Base-by-base conservation (phyloP, 108 stramenopile genomes). In the Nitzschia sp. region DNA sequence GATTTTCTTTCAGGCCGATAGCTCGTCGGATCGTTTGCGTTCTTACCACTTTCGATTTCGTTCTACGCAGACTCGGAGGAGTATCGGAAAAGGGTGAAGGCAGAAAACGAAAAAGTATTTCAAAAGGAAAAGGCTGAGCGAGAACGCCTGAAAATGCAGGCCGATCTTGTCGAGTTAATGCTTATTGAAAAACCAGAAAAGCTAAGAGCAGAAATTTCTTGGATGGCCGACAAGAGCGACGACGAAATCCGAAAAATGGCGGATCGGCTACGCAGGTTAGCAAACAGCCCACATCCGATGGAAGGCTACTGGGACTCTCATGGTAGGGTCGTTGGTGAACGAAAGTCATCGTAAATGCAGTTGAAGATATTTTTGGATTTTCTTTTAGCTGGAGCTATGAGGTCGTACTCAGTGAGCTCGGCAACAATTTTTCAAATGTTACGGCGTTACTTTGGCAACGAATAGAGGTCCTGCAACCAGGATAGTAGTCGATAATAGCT, bases 401-500 rank as follows among this genome's bases (percentile, higher is more conserved):
- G n/a, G n/a, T n/a, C n/a, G n/a, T n/a, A n/a, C n/a, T n/a, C n/a
- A n/a, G n/a, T n/a, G n/a, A n/a, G n/a, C n/a, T n/a, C n/a, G n/a
- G n/a, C n/a, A n/a, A n/a, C n/a, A n/a, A n/a, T n/a, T n/a, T n/a
- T n/a, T n/a, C n/a, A n/a, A n/a, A n/a, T 42, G 38, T 42, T 53
- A 53, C 17, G 15, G 25, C 42, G 9, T 9, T 5, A 66, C 33
- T 53, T 60, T 70, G 3, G 74, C 77, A 36, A 88, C 70, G 62
- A 88, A 88, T 8, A 88, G 64, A 0, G 87, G 87, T 8, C 80
- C 83, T 28, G 83, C 81, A 0, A 88, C 87, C 8, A 91, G 59
- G 68, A 84, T 81, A 46, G 83, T 94, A n/a, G 87, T 91, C 13
- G 89, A 88, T 38, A 94, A 55, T 15, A 94, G 75, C 85, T 93